Percentiles rank a stretch among this genome's conserved stretches.
phyloP scores from a whole-genome alignment of 495 filamentous ascomycete species.

The Lichenothelia convexa region DNA sequence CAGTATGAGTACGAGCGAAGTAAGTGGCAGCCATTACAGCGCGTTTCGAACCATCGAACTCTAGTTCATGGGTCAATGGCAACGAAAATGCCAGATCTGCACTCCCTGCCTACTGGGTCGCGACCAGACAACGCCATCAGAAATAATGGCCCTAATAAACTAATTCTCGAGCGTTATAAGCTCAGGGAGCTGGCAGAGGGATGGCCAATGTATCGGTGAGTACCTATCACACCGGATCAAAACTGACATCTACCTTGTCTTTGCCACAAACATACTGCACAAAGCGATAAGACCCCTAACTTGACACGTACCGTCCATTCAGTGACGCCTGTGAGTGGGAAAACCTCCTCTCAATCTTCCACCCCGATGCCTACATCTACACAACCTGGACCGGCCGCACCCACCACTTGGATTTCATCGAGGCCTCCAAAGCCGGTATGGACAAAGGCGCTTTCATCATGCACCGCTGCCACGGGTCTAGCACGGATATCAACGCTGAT shows the following conservation, averaged over 20 bases:
- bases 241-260: no score
- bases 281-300: no score
- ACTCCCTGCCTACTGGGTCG: slow-evolving; percentile 5
- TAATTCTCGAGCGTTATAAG: slow-evolving; percentile 8
- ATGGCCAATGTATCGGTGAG: slow-evolving; percentile 9
- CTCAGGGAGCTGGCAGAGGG: slow-evolving; percentile 11
- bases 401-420: slow-evolving; percentile 12
- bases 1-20: no score
- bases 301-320: background rate
- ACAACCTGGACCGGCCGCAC: slow-evolving; percentile 10
- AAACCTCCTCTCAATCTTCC: slow-evolving; percentile 13
- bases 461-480: slow-evolving; percentile 14
- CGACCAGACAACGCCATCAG: slow-evolving; percentile 6
- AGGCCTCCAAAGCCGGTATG: slow-evolving; percentile 9
- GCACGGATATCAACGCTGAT: slow-evolving; percentile 12
- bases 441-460: slow-evolving; percentile 11
- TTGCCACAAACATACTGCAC: no score
- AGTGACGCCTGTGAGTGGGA: slow-evolving; percentile 17
- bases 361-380: slow-evolving; percentile 12
- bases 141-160: slow-evolving; percentile 9
- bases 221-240: background rate
- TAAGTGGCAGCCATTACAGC: no score
- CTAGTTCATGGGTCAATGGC: no score
- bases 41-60: no score
- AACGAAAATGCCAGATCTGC: slow-evolving; percentile 9